Evolutionary conservation across 352 stramenopile genomes (phyloP).

Genomic region (Globisporangium polare): DNA sequence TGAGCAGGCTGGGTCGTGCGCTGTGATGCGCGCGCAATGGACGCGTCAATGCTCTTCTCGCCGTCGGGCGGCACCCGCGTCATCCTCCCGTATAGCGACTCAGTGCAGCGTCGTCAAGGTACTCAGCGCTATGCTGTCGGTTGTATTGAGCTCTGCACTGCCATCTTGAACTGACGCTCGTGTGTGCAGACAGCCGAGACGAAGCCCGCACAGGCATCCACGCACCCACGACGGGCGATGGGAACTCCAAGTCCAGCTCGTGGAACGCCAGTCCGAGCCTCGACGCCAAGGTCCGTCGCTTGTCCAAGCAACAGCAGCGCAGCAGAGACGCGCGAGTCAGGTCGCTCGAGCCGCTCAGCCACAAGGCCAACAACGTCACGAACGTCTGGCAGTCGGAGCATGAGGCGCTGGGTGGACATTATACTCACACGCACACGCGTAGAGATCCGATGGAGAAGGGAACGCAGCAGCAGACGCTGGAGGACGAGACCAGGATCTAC

Average conservation of each 20-base stretch:
- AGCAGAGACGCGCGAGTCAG: background rate
- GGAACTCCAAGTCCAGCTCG: background rate
- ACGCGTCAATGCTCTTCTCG: constrained; percentile 9
- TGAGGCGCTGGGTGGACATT: background rate
- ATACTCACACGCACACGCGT: too few species aligned
- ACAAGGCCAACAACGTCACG: background rate
- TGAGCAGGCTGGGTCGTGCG: background rate
- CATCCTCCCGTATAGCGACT: background rate
- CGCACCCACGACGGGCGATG: background rate
- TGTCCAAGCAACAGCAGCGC: background rate
- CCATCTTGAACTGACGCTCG: too few species aligned
- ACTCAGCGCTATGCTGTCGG: background rate
- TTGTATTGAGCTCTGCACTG: background rate
- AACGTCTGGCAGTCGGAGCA: background rate
- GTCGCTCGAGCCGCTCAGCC: background rate
- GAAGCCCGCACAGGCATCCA: background rate
- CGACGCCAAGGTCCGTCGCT: background rate
- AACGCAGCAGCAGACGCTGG: background rate
- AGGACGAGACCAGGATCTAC: constrained; percentile 5
- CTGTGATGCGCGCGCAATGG: background rate
- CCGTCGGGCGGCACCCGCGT: background rate
- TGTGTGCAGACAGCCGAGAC: constrained; percentile 1
- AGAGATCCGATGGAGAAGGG: background rate
- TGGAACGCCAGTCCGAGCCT: background rate
- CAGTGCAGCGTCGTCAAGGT: background rate